Base-by-base conservation (phyloP, 371 early-diverging fungal species). In the Mortierella sp. region DNA sequence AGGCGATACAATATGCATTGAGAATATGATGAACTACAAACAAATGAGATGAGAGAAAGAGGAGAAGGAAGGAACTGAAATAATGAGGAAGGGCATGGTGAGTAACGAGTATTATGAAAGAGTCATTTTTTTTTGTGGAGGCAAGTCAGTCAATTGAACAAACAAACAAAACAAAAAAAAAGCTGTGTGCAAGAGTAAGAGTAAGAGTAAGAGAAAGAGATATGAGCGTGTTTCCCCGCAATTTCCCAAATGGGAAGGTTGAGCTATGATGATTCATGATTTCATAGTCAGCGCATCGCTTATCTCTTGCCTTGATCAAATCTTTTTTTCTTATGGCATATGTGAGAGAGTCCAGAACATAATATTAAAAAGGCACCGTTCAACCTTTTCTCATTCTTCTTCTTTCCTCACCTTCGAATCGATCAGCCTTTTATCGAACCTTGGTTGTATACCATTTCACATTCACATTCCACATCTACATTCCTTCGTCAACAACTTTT, bases 211-310 rank as follows among this genome's bases (percentile, higher is more conserved):
- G 61, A 9, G 22, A 61, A 39, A 5, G 18, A 37, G 20, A 11
- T 0, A 39, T 37, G n/a, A 22, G 26, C 26, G 28, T 49, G 45
- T 45, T 58, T 43, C 74, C 74, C 74, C 74, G 74, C 68, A 68
- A 20, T 30, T 63, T 59, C 73, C 73, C 39, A 52, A 43, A 37
- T 22, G 8, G 61, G 72, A 39, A 69, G 52, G 62, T 64, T 66
- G 72, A 65, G 67, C 62, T 22, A 65, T 3, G 61, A 75, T 75
- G 75, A 75, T 16, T 73, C 68, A 73, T 51, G 28, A 55, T 24
- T 24, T 52, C n/a, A 9, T 22, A 52, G 52, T 54, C 55, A 54
- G 55, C 10, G 52, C n/a, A 4, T 61, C 4, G 37, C 39, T 69
- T 47, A 54, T 43, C 28, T 62, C 45, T 18, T 9, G 28, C 39